Base-by-base conservation (phyloP, 75 land plant species). In the Cunninghamia lanceolata region DNA sequence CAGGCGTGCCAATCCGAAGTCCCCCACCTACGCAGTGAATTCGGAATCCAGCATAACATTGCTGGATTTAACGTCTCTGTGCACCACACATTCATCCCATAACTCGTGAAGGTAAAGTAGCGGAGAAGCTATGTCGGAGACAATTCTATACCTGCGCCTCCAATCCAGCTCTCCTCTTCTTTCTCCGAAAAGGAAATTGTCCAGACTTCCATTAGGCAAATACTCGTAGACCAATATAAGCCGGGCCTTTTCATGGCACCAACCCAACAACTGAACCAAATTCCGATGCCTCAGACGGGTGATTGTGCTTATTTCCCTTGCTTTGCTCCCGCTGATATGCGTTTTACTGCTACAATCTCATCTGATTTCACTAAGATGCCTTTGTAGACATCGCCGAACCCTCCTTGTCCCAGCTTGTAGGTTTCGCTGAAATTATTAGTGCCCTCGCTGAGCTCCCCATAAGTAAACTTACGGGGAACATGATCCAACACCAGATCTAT, bases 151-250 rank as follows among this genome's bases (percentile, higher is more conserved):
- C 81, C 92, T 84, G 11, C 3, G 1, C 5, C 54, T 36, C 89
- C 91, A 90, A 40, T 40, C 42, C 3, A 40, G 42, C 42, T 40
- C 42, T 40, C 42, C 42, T 40, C 42, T 40, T 40, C 42, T 40
- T 40, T 3, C 42, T 40, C 39, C 84, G 82, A 83, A 86, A 16
- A 86, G 84, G n/a, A n/a, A n/a, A n/a, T 89, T n/a, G n/a, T n/a
- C n/a, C n/a, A n/a, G n/a, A n/a, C n/a, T n/a, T n/a, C n/a, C n/a
- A n/a, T n/a, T n/a, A n/a, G n/a, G n/a, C n/a, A n/a, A n/a, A 83
- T 63, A 90, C 71, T 93, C 90, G 54, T 93, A 93, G 43, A 93
- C 94, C 53, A 93, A 87, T 42, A 91, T 34, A 77, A 89, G 73
- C 17, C 87, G 88, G 2, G 39, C 35, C 59, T 54, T 17, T 8